These are phyloP conservation scores for Waltergamsia citrina DNA, from an alignment of 2,329 filamentous ascomycete species.

Conservation along the genomic window DNA sequence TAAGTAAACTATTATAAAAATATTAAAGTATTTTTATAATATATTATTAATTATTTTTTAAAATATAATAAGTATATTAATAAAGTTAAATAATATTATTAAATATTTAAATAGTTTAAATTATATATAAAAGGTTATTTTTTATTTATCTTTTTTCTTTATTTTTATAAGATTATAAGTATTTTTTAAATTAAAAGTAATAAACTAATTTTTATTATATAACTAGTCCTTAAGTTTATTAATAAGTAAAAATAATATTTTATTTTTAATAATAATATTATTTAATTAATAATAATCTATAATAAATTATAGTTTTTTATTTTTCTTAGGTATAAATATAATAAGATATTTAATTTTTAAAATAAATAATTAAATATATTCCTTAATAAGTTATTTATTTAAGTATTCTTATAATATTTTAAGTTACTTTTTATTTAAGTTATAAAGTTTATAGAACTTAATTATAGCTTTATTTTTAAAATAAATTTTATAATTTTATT, in stretches of 20 bases:
- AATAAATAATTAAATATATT: slow-evolving; percentile 1
- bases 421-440: no score
- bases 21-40: neutral
- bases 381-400: no score
- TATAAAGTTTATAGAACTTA: slow-evolving; percentile 2
- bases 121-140: neutral
- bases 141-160: neutral
- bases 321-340: slow-evolving; percentile 2
- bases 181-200: neutral
- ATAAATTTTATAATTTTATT: neutral
- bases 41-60: neutral
- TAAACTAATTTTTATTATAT: slow-evolving; percentile 1
- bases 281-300: neutral
- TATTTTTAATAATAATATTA: neutral
- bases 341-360: neutral
- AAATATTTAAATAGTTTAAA: neutral
- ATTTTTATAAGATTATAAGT: neutral
- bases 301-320: neutral
- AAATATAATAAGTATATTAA: no score
- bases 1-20: slow-evolving; percentile 2
- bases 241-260: neutral
- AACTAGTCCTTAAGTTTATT: neutral
- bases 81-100: no score
- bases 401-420: no score
- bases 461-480: neutral